Base-by-base conservation (phyloP, 768 basidiomycete species). In the Tephrocybe sp. region DNA sequence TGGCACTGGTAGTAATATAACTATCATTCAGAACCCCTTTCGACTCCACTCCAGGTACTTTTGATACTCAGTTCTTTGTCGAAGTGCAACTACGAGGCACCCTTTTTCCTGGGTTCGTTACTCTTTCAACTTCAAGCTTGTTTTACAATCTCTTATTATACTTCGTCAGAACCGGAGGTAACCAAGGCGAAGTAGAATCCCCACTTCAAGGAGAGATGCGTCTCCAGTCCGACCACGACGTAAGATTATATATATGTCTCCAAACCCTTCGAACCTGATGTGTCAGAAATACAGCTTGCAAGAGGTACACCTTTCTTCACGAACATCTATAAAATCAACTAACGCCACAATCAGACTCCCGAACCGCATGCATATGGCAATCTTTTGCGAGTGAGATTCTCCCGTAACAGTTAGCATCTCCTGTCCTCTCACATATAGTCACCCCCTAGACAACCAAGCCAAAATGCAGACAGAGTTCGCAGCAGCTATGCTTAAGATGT, bases 361-460 rank as follows among this genome's bases (percentile, higher is more conserved):
- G 72, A 35, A 80, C 78, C 18, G 68, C 74, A 12, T 79, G 78
- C 64, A 55, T 57, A 35, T 79, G 77, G 77, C 78, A 79, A 60
- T 64, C 65, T 1, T 68, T 72, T 51, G 71, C 69, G 25, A 65
- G 68, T 71, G 31, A 55, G 67, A 9, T 7, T 19, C 18, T 12
- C 16, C 12, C n/a, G n/a, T n/a, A n/a, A 37, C 16, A 6, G 4
- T 19, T 37, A 19, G 18, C 9, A 35, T 5, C 9, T 11, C 9
- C 5, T 5, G n/a, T 15, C 34, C 8, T 15, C n/a, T 9, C 5
- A 16, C 34, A 35, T n/a, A n/a, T n/a, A 32, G 1, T 4, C 18
- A 32, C 32, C 16, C 11, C 7, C 21, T 12, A 43, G 36, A 37
- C 36, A 19, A 37, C 36, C 71, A 72, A 49, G 53, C 63, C 13